Percentiles rank a stretch among this genome's conserved stretches.
These are phyloP conservation scores for Kokia cookei DNA, from an alignment of 441 rosid species.

Conservation along the genomic window DNA sequence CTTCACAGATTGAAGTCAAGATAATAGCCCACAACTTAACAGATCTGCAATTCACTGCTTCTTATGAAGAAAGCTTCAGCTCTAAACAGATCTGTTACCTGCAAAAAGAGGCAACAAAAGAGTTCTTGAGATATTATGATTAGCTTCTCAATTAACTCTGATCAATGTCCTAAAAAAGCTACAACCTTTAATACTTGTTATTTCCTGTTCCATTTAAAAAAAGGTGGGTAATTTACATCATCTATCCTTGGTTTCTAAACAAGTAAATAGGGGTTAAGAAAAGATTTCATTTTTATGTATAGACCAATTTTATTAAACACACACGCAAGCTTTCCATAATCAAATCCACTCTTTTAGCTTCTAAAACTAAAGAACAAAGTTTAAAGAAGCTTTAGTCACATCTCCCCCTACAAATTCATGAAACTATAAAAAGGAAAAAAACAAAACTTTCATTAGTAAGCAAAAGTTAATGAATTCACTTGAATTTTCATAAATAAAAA, in stretches of 20 bases:
- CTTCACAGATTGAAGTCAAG: slow-evolving; percentile 13
- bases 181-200: not conserved
- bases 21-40: not conserved
- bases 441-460: not conserved
- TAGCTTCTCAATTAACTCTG: not conserved
- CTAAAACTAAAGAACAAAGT: not conserved
- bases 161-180: not conserved
- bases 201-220: slow-evolving; percentile 5
- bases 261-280: not conserved
- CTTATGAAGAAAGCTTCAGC: slow-evolving; percentile 10
- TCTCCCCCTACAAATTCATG: not conserved
- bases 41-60: slow-evolving; percentile 34
- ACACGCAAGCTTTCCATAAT: not conserved
- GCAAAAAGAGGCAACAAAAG: slow-evolving; percentile 7
- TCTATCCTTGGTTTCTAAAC: slow-evolving; percentile 3
- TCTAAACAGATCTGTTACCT: slow-evolving; percentile 29
- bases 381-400: not conserved
- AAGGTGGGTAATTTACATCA: slow-evolving; percentile 12
- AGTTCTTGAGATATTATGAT: not conserved
- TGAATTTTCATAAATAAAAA: not conserved
- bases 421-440: no score
- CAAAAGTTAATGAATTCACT: not conserved
- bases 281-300: not conserved
- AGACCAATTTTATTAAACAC: not conserved
- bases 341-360: not conserved